A percentile compares a stretch with the other conserved stretches of the same genome.
Evolutionary conservation across 306 rosid species (phyloP).

Genomic region (Castanospermum australe): DNA sequence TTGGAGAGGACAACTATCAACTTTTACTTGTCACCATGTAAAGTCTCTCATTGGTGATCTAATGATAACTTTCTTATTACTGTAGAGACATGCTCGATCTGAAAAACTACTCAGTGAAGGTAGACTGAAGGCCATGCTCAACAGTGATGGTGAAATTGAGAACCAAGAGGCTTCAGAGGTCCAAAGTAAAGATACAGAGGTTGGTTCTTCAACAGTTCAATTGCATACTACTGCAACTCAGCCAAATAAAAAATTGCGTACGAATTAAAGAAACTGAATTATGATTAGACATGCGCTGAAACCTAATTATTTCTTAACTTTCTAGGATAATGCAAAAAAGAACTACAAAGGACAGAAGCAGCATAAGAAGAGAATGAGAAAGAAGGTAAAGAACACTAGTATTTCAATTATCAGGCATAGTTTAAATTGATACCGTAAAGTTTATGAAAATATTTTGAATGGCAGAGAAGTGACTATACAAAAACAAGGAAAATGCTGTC

Average conservation of each 20-base stretch:
- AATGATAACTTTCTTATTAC: conserved; percentile 8
- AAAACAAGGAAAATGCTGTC: conserved; percentile 28
- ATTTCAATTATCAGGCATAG: background rate
- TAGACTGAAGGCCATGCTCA: conserved; percentile 70
- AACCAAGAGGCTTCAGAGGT: conserved; percentile 52
- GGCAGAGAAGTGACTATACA: conserved; percentile 47
- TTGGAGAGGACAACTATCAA: background rate
- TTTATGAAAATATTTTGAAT: conserved; percentile 17
- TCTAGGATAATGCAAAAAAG: conserved; percentile 48
- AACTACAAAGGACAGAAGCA: conserved; percentile 30
- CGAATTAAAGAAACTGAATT: background rate
- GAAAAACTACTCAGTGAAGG: conserved; percentile 73
- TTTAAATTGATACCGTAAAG: background rate
- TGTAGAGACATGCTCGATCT: conserved; percentile 87
- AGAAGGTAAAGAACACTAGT: conserved; percentile 47
- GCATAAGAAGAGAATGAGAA: conserved; percentile 40
- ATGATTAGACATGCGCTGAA: background rate
- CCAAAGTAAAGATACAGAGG: conserved; percentile 48
- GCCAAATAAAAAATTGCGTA: background rate
- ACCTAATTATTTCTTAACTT: background rate
- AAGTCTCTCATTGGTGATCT: background rate
- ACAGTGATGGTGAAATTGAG: conserved; percentile 79
- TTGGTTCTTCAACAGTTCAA: conserved; percentile 35
- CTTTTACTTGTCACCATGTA: conserved; percentile 2
- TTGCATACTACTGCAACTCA: background rate